These are phyloP conservation scores for Biscogniauxia sp. DNA, from an alignment of 2,329 filamentous ascomycete species.

Conservation along the genomic window DNA sequence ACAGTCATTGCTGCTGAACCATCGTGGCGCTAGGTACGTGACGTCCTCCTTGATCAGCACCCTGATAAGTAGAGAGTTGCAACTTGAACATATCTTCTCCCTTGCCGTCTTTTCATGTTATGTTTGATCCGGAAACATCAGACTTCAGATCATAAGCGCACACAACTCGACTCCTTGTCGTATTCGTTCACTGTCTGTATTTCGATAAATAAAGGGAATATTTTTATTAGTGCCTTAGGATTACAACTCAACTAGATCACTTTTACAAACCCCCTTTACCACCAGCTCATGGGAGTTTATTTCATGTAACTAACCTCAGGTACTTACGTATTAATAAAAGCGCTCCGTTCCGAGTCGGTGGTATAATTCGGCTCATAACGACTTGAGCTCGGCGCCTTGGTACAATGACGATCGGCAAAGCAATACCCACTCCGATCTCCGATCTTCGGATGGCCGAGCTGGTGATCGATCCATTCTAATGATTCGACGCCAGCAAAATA, in stretches of 20 bases:
- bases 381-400: conserved; percentile 2
- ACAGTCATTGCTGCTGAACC: no score
- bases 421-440: conserved; percentile 12
- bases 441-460: conserved; percentile 16
- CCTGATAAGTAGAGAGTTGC: background rate
- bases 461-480: background rate
- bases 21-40: no score
- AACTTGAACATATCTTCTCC: background rate
- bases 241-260: no score
- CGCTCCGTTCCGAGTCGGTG: background rate
- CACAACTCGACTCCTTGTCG: no score
- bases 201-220: no score
- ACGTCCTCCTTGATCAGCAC: no score
- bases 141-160: background rate
- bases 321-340: background rate
- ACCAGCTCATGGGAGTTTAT: no score
- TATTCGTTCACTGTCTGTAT: no score
- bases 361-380: conserved; percentile 3
- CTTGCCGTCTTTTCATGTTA: background rate
- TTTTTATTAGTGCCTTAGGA: no score
- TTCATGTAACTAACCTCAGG: no score
- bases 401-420: conserved; percentile 1
- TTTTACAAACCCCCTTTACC: no score
- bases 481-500: background rate
- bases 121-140: background rate